Percentiles rank a stretch among this genome's conserved stretches.
These are phyloP conservation scores for Dryadomyces quercus-mongolicae DNA, from an alignment of 2,329 filamentous ascomycete species.

Conservation along the genomic window DNA sequence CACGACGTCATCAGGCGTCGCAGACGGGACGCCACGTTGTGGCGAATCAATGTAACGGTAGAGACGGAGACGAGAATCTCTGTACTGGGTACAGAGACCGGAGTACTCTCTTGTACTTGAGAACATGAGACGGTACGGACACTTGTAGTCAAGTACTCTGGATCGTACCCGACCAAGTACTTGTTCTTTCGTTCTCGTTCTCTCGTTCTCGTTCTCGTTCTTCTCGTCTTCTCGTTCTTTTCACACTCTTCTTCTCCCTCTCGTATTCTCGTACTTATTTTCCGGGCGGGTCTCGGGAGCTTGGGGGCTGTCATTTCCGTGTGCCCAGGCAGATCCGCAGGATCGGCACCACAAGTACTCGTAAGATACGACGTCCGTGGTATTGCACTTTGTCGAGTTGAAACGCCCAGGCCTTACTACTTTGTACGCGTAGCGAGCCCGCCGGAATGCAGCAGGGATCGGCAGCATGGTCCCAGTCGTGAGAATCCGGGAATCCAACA, in stretches of 20 bases:
- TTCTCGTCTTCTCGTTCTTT: not conserved
- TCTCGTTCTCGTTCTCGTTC: no score
- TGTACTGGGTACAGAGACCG: no score
- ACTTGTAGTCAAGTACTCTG: no score
- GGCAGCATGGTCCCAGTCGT: no score
- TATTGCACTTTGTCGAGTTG: not conserved
- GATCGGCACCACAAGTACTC: not conserved
- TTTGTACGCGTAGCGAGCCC: not conserved
- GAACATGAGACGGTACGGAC: no score
- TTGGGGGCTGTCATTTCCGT: not conserved
- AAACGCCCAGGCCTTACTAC: not conserved
- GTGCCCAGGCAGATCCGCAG: not conserved
- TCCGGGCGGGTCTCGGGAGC: not conserved
- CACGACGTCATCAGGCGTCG: constrained; percentile 5
- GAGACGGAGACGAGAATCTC: not conserved
- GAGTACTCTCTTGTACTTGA: no score
- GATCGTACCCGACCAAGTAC: no score
- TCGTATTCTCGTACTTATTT: not conserved
- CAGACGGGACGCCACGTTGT: constrained; percentile 2
- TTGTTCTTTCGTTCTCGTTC: not conserved
- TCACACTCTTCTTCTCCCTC: not conserved
- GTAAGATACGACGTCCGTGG: not conserved
- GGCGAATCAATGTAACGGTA: not conserved
- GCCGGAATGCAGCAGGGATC: no score
- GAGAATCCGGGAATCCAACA: no score